Conservation (phyloP, 2,329 filamentous ascomycete species). For the Cryphonectria radicalis region DNA sequence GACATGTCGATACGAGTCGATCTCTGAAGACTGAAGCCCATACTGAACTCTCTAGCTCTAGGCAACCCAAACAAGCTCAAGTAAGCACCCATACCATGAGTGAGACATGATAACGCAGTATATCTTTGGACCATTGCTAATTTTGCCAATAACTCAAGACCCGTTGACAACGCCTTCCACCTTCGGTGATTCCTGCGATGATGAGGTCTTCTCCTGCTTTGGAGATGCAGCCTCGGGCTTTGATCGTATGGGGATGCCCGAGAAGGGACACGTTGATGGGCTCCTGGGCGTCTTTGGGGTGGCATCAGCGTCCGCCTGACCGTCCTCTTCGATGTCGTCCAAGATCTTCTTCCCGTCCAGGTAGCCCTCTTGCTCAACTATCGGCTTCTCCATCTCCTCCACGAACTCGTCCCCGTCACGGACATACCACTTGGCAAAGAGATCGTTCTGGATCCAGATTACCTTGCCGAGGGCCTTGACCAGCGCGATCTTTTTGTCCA, state of each 20-base stretch:
- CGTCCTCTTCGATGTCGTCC: constrained; percentile 43
- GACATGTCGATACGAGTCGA: background rate
- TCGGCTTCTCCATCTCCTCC: constrained; percentile 49
- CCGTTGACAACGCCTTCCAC: background rate
- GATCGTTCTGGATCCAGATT: constrained; percentile 86
- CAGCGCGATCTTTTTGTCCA: constrained; percentile 72
- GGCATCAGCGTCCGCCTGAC: constrained; percentile 20
- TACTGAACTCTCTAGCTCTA: background rate
- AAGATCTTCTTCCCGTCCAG: constrained; percentile 66
- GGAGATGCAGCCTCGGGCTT: constrained; percentile 26
- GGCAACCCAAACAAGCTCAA: background rate
- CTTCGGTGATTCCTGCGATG: background rate
- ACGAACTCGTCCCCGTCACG: constrained; percentile 67
- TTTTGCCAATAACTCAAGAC: background rate
- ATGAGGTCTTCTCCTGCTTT: constrained; percentile 22
- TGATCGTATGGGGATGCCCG: constrained; percentile 25
- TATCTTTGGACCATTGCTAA: background rate
- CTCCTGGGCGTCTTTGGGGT: constrained; percentile 21
- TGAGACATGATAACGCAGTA: background rate
- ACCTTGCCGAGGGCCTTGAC: constrained; percentile 79
- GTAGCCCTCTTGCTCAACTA: constrained; percentile 66
- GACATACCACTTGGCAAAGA: constrained; percentile 83
- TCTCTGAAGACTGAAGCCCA: background rate
- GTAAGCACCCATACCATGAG: background rate
- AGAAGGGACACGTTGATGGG: constrained; percentile 27